Evolutionary conservation across 345 rosid species (phyloP).

Genomic region (Microcos paniculata): DNA sequence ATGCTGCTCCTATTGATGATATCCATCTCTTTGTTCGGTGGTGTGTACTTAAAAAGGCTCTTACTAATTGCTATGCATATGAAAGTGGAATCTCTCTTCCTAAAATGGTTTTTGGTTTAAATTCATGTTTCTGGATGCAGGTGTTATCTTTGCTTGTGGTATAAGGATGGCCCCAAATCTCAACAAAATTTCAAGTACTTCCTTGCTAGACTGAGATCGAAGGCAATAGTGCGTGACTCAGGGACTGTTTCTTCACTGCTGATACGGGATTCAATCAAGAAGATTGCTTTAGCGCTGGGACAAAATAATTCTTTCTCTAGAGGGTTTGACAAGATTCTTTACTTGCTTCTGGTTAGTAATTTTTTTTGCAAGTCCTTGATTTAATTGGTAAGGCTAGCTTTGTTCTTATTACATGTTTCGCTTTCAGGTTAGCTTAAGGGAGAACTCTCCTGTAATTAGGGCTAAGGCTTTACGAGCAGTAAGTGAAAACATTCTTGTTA

Average conservation of each 20-base stretch:
- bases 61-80: not conserved
- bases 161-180: constrained; percentile 82
- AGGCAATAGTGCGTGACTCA: constrained; percentile 73
- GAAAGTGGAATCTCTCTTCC: not conserved
- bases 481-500: constrained; percentile 36
- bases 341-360: constrained; percentile 89
- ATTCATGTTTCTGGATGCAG: constrained; percentile 38
- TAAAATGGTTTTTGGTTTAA: constrained; percentile 10
- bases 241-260: constrained; percentile 56
- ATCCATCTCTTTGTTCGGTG: constrained; percentile 81
- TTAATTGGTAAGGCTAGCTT: constrained; percentile 12
- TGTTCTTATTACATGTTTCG: constrained; percentile 24
- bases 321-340: constrained; percentile 96
- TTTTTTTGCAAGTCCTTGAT: constrained; percentile 23
- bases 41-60: constrained; percentile 42
- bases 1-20: constrained; percentile 73
- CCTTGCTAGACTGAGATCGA: constrained; percentile 82
- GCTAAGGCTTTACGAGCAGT: constrained; percentile 97
- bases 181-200: constrained; percentile 63
- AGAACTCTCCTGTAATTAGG: constrained; percentile 91
- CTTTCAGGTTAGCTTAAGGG: constrained; percentile 92
- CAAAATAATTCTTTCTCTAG: constrained; percentile 90
- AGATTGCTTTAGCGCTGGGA: constrained; percentile 81
- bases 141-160: constrained; percentile 94
- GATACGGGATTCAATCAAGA: constrained; percentile 75